phyloP scores from a whole-genome alignment of 768 basidiomycete species.

The Postia placenta region DNA sequence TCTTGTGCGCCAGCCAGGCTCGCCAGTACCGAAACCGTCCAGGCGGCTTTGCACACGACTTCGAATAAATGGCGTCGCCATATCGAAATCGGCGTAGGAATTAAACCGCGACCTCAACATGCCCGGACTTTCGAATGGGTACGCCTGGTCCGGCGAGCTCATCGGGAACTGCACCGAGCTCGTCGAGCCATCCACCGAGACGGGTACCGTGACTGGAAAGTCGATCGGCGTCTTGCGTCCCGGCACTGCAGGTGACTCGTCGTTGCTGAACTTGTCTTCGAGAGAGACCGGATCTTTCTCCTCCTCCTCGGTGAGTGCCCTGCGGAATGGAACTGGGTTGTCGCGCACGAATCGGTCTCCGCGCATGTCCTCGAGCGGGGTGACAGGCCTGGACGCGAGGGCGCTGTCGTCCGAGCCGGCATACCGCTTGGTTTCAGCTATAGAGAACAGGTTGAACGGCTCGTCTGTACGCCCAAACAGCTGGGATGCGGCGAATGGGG shows the following conservation, averaged over 20 bases:
- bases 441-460: slow-evolving; percentile 76
- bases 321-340: slow-evolving; percentile 66
- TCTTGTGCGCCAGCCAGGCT: slow-evolving; percentile 81
- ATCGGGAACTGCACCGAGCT: slow-evolving; percentile 81
- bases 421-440: slow-evolving; percentile 63
- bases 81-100: slow-evolving; percentile 70
- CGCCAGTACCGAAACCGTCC: slow-evolving; percentile 46
- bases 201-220: slow-evolving; percentile 49
- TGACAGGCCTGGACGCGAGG: slow-evolving; percentile 45
- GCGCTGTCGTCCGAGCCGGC: slow-evolving; percentile 50
- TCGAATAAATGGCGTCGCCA: slow-evolving; percentile 71
- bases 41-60: slow-evolving; percentile 80
- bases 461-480: slow-evolving; percentile 76
- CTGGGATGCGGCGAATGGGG: slow-evolving; percentile 84
- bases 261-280: slow-evolving; percentile 34
- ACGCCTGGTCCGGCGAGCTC: slow-evolving; percentile 62
- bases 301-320: slow-evolving; percentile 73
- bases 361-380: slow-evolving; percentile 44
- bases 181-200: slow-evolving; percentile 42
- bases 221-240: slow-evolving; percentile 50
- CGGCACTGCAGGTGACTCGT: slow-evolving; percentile 37
- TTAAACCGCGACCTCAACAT: slow-evolving; percentile 57
- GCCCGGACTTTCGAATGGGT: slow-evolving; percentile 50
- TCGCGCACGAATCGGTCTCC: slow-evolving; percentile 31
- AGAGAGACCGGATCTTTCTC: slow-evolving; percentile 55